These are phyloP conservation scores for Zygnema cylindricum DNA, from an alignment of 139 green algal genomes.

Conservation along the genomic window DNA sequence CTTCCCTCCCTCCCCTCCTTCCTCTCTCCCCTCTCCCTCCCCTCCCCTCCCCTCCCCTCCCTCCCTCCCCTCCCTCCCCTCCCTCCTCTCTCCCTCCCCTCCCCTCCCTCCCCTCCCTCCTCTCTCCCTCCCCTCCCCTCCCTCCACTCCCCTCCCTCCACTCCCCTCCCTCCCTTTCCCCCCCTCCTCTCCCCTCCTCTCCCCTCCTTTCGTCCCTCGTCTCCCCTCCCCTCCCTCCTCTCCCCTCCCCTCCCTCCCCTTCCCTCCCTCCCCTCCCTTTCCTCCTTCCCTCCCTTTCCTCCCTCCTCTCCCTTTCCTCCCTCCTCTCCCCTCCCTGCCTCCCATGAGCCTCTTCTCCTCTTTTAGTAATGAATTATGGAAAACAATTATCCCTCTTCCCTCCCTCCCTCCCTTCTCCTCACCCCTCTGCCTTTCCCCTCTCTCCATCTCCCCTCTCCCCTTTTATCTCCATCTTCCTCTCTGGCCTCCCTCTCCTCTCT, in stretches of 20 bases:
- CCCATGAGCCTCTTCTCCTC: not conserved
- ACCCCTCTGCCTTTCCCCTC: no score
- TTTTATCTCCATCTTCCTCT: no score
- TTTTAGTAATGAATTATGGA: no score
- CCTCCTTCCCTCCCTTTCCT: slow-evolving; percentile 5
- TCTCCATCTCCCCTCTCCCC: no score
- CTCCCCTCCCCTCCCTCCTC: no score
- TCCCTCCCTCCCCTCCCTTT: slow-evolving; percentile 9
- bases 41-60: not conserved
- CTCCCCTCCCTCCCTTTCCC: not conserved
- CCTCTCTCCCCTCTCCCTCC: not conserved
- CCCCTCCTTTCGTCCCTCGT: no score
- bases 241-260: no score
- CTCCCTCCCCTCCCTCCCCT: not conserved
- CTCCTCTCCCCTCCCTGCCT: not conserved
- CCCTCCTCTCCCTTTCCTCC: not conserved
- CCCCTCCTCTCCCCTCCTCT: not conserved
- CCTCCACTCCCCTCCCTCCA: slow-evolving; percentile 7
- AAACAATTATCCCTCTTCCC: not conserved
- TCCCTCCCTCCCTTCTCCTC: no score
- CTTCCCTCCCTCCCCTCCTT: not conserved
- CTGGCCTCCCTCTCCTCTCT: no score
- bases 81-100: not conserved
- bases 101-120: not conserved
- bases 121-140: not conserved